These are phyloP conservation scores for Tulasnella sp. DNA, from an alignment of 768 basidiomycete species.

Conservation along the genomic window DNA sequence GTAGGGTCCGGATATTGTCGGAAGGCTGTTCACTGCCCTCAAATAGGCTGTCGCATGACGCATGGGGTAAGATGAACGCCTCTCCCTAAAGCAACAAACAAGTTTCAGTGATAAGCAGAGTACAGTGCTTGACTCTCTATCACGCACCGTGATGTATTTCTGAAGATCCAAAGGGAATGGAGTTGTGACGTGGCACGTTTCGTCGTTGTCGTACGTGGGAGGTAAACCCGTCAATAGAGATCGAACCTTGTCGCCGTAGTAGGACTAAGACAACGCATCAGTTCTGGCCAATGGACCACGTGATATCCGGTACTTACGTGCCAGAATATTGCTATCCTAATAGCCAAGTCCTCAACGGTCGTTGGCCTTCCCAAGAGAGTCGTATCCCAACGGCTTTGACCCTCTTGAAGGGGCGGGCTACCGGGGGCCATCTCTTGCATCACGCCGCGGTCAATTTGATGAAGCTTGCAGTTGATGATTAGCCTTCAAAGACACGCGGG, in stretches of 20 bases:
- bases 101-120: neutral
- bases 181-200: conserved; percentile 13
- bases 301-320: neutral
- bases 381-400: neutral
- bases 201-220: conserved; percentile 1
- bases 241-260: conserved; percentile 22
- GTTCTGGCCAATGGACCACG: neutral
- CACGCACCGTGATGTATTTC: conserved; percentile 33
- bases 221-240: conserved; percentile 11
- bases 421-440: conserved; percentile 17
- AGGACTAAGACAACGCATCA: neutral
- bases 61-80: neutral
- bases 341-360: neutral
- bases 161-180: conserved; percentile 32
- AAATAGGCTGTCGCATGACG: conserved; percentile 12
- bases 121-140: neutral
- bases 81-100: neutral
- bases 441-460: conserved; percentile 13
- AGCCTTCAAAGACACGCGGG: neutral
- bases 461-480: conserved; percentile 28
- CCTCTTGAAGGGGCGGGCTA: neutral
- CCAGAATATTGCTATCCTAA: conserved; percentile 27
- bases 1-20: neutral
- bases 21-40: neutral
- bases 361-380: conserved; percentile 24